These are phyloP conservation scores for Kingdonia uniflora DNA, from an alignment of 164 flowering plant genomes.

Conservation along the genomic window DNA sequence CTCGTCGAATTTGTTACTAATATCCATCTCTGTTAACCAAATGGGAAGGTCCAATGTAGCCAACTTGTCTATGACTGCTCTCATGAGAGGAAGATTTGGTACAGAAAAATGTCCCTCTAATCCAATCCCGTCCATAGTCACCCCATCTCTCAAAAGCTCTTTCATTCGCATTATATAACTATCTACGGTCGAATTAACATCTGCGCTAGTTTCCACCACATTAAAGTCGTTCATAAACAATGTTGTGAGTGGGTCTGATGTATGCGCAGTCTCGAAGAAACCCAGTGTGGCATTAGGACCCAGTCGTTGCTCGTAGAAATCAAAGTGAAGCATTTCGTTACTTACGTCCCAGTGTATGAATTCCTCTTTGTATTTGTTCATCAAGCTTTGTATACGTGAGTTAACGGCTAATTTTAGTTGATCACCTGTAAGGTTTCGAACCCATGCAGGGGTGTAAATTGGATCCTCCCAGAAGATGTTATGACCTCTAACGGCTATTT, in stretches of 20 bases:
- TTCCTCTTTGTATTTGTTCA: slow-evolving; percentile 57
- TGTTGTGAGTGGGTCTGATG: slow-evolving; percentile 63
- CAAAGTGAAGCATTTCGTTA: slow-evolving; percentile 85
- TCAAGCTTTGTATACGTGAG: slow-evolving; percentile 53
- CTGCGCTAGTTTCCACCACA: slow-evolving; percentile 81
- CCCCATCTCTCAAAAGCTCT: slow-evolving; percentile 47
- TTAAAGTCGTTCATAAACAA: slow-evolving; percentile 86
- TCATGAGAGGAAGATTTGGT: slow-evolving; percentile 73
- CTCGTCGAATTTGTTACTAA: slow-evolving; percentile 39
- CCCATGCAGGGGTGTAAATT: slow-evolving; percentile 66
- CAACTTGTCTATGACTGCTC: slow-evolving; percentile 74
- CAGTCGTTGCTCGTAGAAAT: slow-evolving; percentile 68
- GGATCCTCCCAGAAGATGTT: slow-evolving; percentile 98
- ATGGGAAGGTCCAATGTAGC: slow-evolving; percentile 76
- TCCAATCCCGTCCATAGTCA: slow-evolving; percentile 66
- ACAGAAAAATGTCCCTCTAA: slow-evolving; percentile 64
- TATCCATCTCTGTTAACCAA: slow-evolving; percentile 93
- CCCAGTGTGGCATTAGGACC: slow-evolving; percentile 52
- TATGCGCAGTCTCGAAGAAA: slow-evolving; percentile 53
- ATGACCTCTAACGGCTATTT: slow-evolving; percentile 64
- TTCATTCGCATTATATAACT: slow-evolving; percentile 38
- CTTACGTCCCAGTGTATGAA: slow-evolving; percentile 96
- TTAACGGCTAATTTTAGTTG: slow-evolving; percentile 44
- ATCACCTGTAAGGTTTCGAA: slow-evolving; percentile 43
- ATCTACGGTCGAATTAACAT: slow-evolving; percentile 80